These are phyloP conservation scores for Leptographium flavum DNA, from an alignment of 2,329 filamentous ascomycete genomes.

Conservation along the genomic window DNA sequence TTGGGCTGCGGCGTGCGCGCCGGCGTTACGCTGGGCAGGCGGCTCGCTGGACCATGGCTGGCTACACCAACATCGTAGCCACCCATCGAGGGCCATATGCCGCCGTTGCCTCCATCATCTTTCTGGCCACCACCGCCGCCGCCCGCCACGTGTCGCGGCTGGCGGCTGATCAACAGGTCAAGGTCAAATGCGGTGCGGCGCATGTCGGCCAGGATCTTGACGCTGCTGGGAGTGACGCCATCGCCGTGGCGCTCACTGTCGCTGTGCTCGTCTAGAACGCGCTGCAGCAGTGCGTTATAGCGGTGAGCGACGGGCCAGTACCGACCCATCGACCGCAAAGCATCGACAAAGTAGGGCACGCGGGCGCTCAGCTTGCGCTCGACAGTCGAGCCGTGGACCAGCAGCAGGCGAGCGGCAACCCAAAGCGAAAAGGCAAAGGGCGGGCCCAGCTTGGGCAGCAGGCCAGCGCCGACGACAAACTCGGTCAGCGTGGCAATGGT, in stretches of 20 bases:
- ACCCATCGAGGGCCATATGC: neutral
- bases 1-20: conserved; percentile 60
- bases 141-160: conserved; percentile 39
- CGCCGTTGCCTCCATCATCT: conserved; percentile 3
- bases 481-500: conserved; percentile 66
- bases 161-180: conserved; percentile 75
- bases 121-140: neutral
- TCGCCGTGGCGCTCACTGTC: conserved; percentile 65
- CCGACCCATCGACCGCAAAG: conserved; percentile 63
- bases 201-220: conserved; percentile 85
- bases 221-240: conserved; percentile 64
- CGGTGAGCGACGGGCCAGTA: conserved; percentile 78
- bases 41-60: conserved; percentile 21
- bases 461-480: conserved; percentile 59
- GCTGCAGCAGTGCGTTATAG: conserved; percentile 65
- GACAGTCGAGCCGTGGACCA: conserved; percentile 83
- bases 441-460: conserved; percentile 70
- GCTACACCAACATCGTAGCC: conserved; percentile 10
- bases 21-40: conserved; percentile 40
- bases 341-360: conserved; percentile 70
- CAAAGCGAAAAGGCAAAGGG: conserved; percentile 87
- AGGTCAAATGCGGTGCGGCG: conserved; percentile 78
- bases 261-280: conserved; percentile 74
- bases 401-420: conserved; percentile 75
- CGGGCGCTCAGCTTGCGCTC: conserved; percentile 70